Evolutionary conservation across 2,329 filamentous ascomycete species (phyloP).

Genomic region (Lachnellula subtilissima): DNA sequence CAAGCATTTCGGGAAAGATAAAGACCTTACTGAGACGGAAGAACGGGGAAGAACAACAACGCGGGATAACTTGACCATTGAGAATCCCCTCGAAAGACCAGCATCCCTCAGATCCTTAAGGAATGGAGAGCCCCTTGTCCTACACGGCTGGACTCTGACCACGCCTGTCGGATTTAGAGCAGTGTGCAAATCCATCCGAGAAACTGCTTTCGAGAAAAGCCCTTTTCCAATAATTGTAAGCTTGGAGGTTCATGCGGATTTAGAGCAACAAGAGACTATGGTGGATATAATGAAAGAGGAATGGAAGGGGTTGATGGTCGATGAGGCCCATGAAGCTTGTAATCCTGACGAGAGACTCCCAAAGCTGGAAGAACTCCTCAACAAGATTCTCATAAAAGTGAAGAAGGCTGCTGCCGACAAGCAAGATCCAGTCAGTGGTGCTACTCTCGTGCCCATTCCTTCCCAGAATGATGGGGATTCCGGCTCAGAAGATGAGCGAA

Average conservation of each 20-base stretch:
- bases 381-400: slow-evolving; percentile 81
- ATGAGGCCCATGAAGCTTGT: slow-evolving; percentile 43
- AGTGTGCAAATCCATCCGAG: slow-evolving; percentile 74
- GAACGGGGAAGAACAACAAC: slow-evolving; percentile 13
- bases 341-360: slow-evolving; percentile 54
- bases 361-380: slow-evolving; percentile 63
- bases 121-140: slow-evolving; percentile 67
- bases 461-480: slow-evolving; percentile 23
- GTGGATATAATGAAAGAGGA: slow-evolving; percentile 89
- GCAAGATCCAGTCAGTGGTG: slow-evolving; percentile 8
- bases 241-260: slow-evolving; percentile 81
- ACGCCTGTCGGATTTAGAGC: slow-evolving; percentile 81
- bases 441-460: slow-evolving; percentile 16
- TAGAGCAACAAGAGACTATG: slow-evolving; percentile 84
- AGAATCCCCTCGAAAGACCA: slow-evolving; percentile 23
- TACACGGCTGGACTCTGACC: slow-evolving; percentile 84
- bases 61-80: slow-evolving; percentile 13
- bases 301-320: slow-evolving; percentile 72
- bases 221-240: slow-evolving; percentile 85
- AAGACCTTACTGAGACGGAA: slow-evolving; percentile 1
- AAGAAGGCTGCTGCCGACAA: slow-evolving; percentile 47
- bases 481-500: slow-evolving; percentile 30
- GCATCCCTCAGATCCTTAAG: slow-evolving; percentile 24
- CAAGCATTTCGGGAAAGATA: neutral
- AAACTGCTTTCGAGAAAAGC: slow-evolving; percentile 71